Conservation (phyloP, 129 eudicot genomes). For the Lonicera japonica region DNA sequence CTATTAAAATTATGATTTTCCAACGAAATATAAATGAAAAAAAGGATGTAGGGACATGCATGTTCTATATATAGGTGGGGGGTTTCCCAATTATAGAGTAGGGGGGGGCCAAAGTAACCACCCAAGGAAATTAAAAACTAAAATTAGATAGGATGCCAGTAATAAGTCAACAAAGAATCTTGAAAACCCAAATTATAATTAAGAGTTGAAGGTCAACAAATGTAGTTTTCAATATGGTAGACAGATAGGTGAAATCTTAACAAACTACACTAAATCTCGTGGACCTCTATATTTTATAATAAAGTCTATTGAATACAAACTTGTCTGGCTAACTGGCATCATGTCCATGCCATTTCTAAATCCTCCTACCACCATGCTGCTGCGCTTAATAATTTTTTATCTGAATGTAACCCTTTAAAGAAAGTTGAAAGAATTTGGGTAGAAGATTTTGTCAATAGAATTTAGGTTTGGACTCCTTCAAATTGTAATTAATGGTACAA, state of each 20-base stretch:
- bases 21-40: neutral
- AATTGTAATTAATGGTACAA: no score
- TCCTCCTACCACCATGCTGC: slow-evolving; percentile 32
- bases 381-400: neutral
- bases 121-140: slow-evolving; percentile 26
- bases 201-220: neutral
- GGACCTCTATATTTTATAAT: neutral
- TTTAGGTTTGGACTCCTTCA: no score
- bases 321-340: slow-evolving; percentile 30
- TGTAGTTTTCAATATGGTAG: neutral
- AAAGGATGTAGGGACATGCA: no score
- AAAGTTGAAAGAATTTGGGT: neutral
- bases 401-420: neutral
- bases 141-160: slow-evolving; percentile 17
- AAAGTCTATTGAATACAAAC: neutral
- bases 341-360: slow-evolving; percentile 26
- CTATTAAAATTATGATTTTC: neutral
- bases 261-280: neutral
- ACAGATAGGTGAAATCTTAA: slow-evolving; percentile 1
- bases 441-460: no score
- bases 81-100: slow-evolving; percentile 6
- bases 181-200: neutral
- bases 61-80: slow-evolving; percentile 5
- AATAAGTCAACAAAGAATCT: slow-evolving; percentile 41
- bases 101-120: slow-evolving; percentile 12